These are phyloP conservation scores for Suillus alpinus DNA, from an alignment of 768 basidiomycete species.

Conservation along the genomic window DNA sequence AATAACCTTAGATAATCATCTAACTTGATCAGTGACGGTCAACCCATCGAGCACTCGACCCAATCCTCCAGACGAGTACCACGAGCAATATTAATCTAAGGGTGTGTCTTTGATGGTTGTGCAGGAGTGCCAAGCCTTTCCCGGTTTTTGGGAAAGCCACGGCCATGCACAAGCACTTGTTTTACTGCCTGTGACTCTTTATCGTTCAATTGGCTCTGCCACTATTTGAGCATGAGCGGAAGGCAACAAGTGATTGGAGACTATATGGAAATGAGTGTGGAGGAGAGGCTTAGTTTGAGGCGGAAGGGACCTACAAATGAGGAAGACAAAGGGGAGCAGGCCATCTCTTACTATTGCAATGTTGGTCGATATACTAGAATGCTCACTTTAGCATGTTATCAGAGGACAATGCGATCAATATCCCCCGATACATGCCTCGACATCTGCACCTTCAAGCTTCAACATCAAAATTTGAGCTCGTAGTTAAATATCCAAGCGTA, in stretches of 20 bases:
- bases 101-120: constrained; percentile 70
- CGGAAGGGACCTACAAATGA: not conserved
- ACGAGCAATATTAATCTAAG: constrained; percentile 61
- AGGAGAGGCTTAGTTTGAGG: constrained; percentile 52
- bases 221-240: constrained; percentile 93
- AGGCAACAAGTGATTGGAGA: constrained; percentile 87
- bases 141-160: constrained; percentile 48
- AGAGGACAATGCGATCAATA: not conserved
- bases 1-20: not conserved
- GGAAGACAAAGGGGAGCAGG: not conserved
- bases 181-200: constrained; percentile 81
- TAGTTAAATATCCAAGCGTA: constrained; percentile 73
- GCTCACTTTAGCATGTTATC: not conserved
- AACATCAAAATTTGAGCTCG: constrained; percentile 28
- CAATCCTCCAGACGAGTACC: constrained; percentile 43
- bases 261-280: constrained; percentile 69
- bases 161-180: constrained; percentile 60
- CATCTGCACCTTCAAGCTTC: not conserved
- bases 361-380: not conserved
- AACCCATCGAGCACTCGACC: too few species aligned
- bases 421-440: not conserved
- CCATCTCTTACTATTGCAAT: not conserved
- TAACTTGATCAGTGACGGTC: too few species aligned
- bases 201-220: constrained; percentile 82
- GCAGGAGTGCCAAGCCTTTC: constrained; percentile 58